Percentiles rank a stretch among this genome's conserved stretches.
These are phyloP conservation scores for Fusarium metavorans DNA, from an alignment of 2,329 filamentous ascomycete species.

Conservation along the genomic window DNA sequence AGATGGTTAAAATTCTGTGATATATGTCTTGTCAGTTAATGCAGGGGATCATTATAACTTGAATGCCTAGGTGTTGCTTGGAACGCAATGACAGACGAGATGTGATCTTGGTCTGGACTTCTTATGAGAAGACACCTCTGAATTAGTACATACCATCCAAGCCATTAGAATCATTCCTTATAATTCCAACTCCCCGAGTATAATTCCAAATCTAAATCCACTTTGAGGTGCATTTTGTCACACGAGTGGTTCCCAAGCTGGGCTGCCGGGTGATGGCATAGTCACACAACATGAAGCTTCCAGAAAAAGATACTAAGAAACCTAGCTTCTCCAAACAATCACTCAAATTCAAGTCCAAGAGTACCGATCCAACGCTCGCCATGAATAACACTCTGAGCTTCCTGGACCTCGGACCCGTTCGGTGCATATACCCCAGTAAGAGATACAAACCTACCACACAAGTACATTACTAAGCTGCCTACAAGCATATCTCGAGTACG, in stretches of 20 bases:
- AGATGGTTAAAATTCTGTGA: background rate
- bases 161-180: background rate
- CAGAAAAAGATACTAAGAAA: background rate
- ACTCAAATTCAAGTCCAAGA: background rate
- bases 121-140: too few species aligned
- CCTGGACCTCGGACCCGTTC: background rate
- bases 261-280: too few species aligned
- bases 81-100: background rate
- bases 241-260: background rate
- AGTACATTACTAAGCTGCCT: slow-evolving; percentile 23
- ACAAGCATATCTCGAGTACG: background rate
- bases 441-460: background rate
- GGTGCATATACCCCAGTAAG: background rate
- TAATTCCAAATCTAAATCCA: background rate
- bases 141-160: too few species aligned
- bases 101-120: background rate
- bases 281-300: background rate
- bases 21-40: background rate
- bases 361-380: background rate
- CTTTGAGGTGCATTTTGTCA: background rate
- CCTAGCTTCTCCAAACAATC: background rate
- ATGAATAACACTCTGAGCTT: background rate
- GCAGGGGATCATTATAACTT: background rate
- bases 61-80: background rate
- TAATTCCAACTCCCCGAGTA: background rate